These are phyloP conservation scores for Lachnellula subtilissima DNA, from an alignment of 2,329 filamentous ascomycete species.

Conservation along the genomic window DNA sequence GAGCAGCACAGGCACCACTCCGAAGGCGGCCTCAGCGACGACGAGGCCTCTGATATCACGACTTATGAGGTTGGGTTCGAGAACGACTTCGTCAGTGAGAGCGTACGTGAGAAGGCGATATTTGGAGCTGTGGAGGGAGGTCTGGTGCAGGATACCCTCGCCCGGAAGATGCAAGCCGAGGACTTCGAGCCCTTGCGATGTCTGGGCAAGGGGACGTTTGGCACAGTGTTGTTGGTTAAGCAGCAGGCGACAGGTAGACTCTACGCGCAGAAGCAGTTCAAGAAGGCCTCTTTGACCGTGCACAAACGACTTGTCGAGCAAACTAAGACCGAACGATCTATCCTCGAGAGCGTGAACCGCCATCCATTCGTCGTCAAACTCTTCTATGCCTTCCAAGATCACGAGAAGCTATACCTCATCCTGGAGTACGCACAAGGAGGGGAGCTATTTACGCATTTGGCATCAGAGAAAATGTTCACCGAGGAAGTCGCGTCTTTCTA, in stretches of 20 bases:
- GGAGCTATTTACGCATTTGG: slow-evolving; percentile 93
- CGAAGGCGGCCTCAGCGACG: slow-evolving; percentile 47
- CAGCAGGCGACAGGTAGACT: slow-evolving; percentile 81
- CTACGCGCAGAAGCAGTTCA: slow-evolving; percentile 97
- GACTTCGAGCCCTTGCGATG: slow-evolving; percentile 91
- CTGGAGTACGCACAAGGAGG: slow-evolving; percentile 96
- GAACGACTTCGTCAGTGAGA: slow-evolving; percentile 75
- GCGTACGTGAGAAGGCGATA: slow-evolving; percentile 37
- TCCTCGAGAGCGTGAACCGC: slow-evolving; percentile 90
- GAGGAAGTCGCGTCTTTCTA: slow-evolving; percentile 91
- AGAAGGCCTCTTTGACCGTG: slow-evolving; percentile 90
- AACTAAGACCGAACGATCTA: slow-evolving; percentile 92
- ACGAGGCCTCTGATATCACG: slow-evolving; percentile 63
- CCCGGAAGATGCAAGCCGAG: slow-evolving; percentile 80
- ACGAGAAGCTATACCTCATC: slow-evolving; percentile 95
- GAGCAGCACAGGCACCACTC: slow-evolving; percentile 33
- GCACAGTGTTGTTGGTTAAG: slow-evolving; percentile 89
- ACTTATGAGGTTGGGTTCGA: slow-evolving; percentile 84
- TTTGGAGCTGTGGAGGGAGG: slow-evolving; percentile 49
- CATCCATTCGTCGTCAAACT: slow-evolving; percentile 98
- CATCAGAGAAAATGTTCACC: slow-evolving; percentile 89
- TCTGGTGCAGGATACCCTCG: slow-evolving; percentile 40
- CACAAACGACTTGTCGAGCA: slow-evolving; percentile 96
- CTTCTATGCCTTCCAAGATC: slow-evolving; percentile 97
- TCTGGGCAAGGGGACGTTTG: slow-evolving; percentile 93